phyloP scores from a whole-genome alignment of 2,329 filamentous ascomycete species.

The Trichoderma atroviride region DNA sequence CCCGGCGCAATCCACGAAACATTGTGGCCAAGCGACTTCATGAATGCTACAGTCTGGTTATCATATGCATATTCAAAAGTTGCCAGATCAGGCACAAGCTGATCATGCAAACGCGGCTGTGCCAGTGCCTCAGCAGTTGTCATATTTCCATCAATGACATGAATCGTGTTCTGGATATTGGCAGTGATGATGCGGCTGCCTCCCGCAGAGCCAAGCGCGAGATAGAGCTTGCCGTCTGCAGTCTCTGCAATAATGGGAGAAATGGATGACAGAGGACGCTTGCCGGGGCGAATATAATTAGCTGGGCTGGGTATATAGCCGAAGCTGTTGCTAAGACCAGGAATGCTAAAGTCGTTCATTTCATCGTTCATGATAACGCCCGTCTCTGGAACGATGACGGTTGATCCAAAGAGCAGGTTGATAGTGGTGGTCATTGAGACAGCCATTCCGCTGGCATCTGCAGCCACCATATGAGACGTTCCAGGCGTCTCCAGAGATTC shows the following conservation, averaged over 20 bases:
- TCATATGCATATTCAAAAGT: constrained; percentile 74
- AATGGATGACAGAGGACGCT: constrained; percentile 78
- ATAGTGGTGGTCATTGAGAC: constrained; percentile 80
- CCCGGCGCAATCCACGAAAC: constrained; percentile 70
- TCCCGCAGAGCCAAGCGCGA: constrained; percentile 76
- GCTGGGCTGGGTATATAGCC: constrained; percentile 73
- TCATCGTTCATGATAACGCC: constrained; percentile 72
- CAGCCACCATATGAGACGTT: constrained; percentile 67
- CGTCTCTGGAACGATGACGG: constrained; percentile 77
- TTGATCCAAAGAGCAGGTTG: constrained; percentile 78
- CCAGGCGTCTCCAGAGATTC: constrained; percentile 63
- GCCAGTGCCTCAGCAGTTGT: constrained; percentile 65
- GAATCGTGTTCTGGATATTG: constrained; percentile 75
- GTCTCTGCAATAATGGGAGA: constrained; percentile 76
- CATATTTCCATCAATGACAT: constrained; percentile 70
- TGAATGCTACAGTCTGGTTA: constrained; percentile 66
- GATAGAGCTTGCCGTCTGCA: constrained; percentile 67
- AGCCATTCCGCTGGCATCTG: constrained; percentile 70
- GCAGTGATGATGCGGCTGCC: constrained; percentile 84
- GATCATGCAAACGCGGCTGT: constrained; percentile 76
- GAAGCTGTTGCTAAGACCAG: constrained; percentile 70
- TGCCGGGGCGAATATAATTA: constrained; percentile 76
- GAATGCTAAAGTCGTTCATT: constrained; percentile 76
- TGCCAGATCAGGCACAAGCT: constrained; percentile 70
- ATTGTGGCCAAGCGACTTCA: constrained; percentile 71